phyloP scores from a whole-genome alignment of 306 rosid species.

The Quercus gilva region DNA sequence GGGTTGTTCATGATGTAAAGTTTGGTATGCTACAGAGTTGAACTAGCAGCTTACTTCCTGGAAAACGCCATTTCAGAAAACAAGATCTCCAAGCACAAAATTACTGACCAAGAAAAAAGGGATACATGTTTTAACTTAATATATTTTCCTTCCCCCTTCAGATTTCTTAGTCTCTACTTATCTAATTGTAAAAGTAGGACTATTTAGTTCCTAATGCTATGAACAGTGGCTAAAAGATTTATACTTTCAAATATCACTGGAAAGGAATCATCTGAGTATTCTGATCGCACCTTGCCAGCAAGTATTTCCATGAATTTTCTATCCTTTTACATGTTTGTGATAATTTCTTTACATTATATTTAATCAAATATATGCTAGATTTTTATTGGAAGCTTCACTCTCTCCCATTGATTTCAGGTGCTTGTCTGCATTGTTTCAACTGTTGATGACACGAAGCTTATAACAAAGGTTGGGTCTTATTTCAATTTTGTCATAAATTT shows the following conservation, averaged over 20 bases:
- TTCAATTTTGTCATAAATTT: constrained; percentile 21
- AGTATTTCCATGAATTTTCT: background rate
- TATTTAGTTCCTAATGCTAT: background rate
- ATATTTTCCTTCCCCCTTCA: background rate
- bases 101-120: background rate
- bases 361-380: background rate
- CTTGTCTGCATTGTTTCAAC: constrained; percentile 72
- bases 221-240: background rate
- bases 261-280: constrained; percentile 6
- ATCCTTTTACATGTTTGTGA: background rate
- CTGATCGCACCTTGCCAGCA: background rate
- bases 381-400: constrained; percentile 2
- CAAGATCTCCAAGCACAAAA: background rate
- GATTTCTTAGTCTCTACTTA: background rate
- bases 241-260: background rate
- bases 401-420: constrained; percentile 51
- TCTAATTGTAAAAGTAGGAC: background rate
- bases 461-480: constrained; percentile 64
- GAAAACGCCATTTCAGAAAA: background rate
- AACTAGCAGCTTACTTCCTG: background rate
- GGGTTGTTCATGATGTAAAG: background rate
- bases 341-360: background rate
- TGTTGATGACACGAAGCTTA: constrained; percentile 88
- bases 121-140: background rate
- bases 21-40: background rate